Evolutionary conservation across 2,329 filamentous ascomycete genomes (phyloP).

Genomic region (Arachnopeziza araneosa): DNA sequence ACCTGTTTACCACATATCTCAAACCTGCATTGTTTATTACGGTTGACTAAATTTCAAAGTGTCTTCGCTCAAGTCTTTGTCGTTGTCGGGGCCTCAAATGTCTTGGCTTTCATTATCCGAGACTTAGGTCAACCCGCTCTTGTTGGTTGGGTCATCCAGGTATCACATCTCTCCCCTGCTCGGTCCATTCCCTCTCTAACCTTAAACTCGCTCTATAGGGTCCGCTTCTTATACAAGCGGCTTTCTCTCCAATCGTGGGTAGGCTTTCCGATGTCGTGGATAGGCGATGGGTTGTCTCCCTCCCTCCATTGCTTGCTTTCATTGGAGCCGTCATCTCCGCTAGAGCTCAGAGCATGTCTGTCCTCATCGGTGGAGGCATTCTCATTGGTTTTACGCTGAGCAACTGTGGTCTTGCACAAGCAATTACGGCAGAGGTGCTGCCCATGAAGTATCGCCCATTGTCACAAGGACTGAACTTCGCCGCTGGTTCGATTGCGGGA

Average conservation of each 20-base stretch:
- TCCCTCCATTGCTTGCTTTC: slow-evolving; percentile 49
- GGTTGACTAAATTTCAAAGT: slow-evolving; percentile 11
- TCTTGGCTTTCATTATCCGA: slow-evolving; percentile 50
- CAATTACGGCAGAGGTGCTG: slow-evolving; percentile 51
- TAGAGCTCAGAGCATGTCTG: slow-evolving; percentile 48
- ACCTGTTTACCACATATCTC: too few species aligned
- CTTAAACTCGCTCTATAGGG: slow-evolving; percentile 33
- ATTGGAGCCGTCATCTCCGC: slow-evolving; percentile 49
- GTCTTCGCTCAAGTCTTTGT: slow-evolving; percentile 51
- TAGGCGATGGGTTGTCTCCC: slow-evolving; percentile 47
- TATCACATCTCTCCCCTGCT: slow-evolving; percentile 14
- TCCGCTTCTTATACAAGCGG: slow-evolving; percentile 51
- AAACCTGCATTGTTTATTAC: neutral
- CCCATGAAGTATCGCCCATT: slow-evolving; percentile 50
- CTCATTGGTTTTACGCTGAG: slow-evolving; percentile 48
- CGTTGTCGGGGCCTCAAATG: slow-evolving; percentile 48
- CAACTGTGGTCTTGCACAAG: slow-evolving; percentile 49
- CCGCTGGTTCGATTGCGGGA: slow-evolving; percentile 46
- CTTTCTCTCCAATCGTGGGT: slow-evolving; percentile 51
- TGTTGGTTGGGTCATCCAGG: slow-evolving; percentile 52
- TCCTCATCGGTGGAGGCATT: slow-evolving; percentile 50
- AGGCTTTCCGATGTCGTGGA: slow-evolving; percentile 52
- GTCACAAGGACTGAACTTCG: slow-evolving; percentile 47
- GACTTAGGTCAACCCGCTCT: slow-evolving; percentile 46
- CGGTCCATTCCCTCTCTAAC: neutral